Base-by-base conservation (phyloP, 2,329 filamentous ascomycete species). In the Aspergillus ustus region DNA sequence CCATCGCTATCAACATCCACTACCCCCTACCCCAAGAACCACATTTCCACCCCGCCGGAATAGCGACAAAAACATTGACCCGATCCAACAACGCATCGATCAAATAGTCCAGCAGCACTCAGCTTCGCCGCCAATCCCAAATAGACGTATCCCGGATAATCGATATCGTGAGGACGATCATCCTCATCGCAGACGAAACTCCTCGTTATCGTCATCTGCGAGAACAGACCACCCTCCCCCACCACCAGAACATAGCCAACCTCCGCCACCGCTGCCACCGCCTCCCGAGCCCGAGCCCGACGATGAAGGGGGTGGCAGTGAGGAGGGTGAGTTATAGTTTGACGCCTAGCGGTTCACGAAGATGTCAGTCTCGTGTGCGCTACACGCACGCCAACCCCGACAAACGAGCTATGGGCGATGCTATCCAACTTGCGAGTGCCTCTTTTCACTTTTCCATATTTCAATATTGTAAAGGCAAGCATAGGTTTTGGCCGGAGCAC, bases 311-410 rank as follows among this genome's bases (percentile, higher is more conserved):
- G 76, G 71, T 29, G 77, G 78, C 4, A 80, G 78, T 56, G 78
- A 80, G 64, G 78, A 80, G 58, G 78, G 78, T 15, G 78, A 80
- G 62, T 68, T 80, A 40, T 79, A 59, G 53, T 22, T 28, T 20
- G 7, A 15, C 22, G 4, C 7, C 31, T 37, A 37, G 31, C 34
- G 13, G 34, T 40, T 40, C 13, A 5, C 15, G 34, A 40, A 4
- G 5, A 11, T 40, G 34, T 15, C 2, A 40, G 4, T 11, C 13
- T 15, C 9, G 3, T 40, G 13, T 40, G 5, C 15, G 15, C 9
- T 5, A 40, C 34, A 5, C 25, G 25, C 6, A 2, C 13, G 6
- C 15, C 11, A 40, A 13, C 15, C 34, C 13, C 34, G 8, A 40
- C 34, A 40, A 40, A 40, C 6, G 15, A 40, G 34, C 11, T 15